Conservation (phyloP, 495 filamentous ascomycete genomes). For the Xylaria longipes region DNA sequence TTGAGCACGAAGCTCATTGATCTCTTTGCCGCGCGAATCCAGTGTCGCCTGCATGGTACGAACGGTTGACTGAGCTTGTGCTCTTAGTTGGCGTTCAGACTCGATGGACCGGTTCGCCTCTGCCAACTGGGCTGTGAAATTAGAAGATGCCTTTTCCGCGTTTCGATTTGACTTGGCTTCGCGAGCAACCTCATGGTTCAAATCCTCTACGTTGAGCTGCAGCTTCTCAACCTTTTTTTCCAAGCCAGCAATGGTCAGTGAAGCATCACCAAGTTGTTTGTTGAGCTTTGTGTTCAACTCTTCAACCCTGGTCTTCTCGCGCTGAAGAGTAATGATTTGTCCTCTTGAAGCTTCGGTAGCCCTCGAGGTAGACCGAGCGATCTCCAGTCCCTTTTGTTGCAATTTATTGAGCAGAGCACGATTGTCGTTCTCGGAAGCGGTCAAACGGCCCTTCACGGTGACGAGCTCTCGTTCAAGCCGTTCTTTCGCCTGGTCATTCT, state of each 20-base stretch:
- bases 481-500: slow-evolving; percentile 92
- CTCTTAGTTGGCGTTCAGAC: slow-evolving; percentile 84
- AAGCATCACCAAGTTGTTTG: slow-evolving; percentile 86
- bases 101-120: slow-evolving; percentile 90
- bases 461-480: slow-evolving; percentile 90
- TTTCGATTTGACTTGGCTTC: slow-evolving; percentile 91
- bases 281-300: slow-evolving; percentile 82
- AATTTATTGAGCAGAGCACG: slow-evolving; percentile 94
- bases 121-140: slow-evolving; percentile 79
- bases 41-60: slow-evolving; percentile 79
- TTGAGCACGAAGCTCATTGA: slow-evolving; percentile 78
- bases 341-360: slow-evolving; percentile 84
- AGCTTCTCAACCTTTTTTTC: slow-evolving; percentile 98
- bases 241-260: slow-evolving; percentile 80
- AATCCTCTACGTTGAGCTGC: slow-evolving; percentile 84
- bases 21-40: slow-evolving; percentile 77
- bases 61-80: slow-evolving; percentile 84
- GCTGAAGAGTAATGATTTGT: slow-evolving; percentile 76
- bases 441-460: slow-evolving; percentile 86
- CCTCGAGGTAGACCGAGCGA: slow-evolving; percentile 85
- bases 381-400: slow-evolving; percentile 97
- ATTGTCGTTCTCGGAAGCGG: slow-evolving; percentile 97
- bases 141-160: slow-evolving; percentile 90
- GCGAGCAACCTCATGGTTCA: slow-evolving; percentile 89
- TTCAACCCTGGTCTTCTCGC: slow-evolving; percentile 83